These are phyloP conservation scores for Candolleomyces aberdarensis DNA, from an alignment of 768 basidiomycete genomes.

Conservation along the genomic window DNA sequence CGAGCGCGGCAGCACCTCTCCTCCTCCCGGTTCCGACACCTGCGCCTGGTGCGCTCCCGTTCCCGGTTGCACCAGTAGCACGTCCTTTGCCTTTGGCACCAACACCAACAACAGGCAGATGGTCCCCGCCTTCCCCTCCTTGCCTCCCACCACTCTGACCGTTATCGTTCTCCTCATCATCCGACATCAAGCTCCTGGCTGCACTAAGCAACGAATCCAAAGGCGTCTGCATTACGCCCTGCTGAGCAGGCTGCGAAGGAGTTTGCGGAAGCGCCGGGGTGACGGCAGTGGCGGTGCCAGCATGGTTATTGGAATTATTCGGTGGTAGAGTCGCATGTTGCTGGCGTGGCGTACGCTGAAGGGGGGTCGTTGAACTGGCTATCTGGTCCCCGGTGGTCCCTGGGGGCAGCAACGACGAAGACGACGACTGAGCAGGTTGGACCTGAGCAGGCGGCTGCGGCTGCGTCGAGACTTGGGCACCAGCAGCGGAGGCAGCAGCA, in stretches of 20 bases:
- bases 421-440: no score
- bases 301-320: background rate
- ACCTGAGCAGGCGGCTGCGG: no score
- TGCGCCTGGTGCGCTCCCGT: background rate
- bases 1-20: background rate
- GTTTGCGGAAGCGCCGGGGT: background rate
- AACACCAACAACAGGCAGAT: no score
- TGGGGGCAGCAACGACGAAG: background rate
- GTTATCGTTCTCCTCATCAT: slow-evolving; percentile 25
- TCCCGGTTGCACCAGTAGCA: background rate
- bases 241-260: slow-evolving; percentile 8
- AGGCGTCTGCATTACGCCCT: slow-evolving; percentile 32
- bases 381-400: background rate
- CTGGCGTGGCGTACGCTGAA: slow-evolving; percentile 6
- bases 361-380: background rate
- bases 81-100: no score
- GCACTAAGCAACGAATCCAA: slow-evolving; percentile 61
- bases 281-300: background rate
- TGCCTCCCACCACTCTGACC: no score
- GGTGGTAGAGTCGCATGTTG: background rate
- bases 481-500: slow-evolving; percentile 11
- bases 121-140: no score
- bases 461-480: background rate
- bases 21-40: background rate
- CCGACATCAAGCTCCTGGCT: slow-evolving; percentile 52